A percentile compares a stretch with the other conserved stretches of the same genome.
Evolutionary conservation across 768 basidiomycete genomes (phyloP).

Genomic region (Hericium alpestre): DNA sequence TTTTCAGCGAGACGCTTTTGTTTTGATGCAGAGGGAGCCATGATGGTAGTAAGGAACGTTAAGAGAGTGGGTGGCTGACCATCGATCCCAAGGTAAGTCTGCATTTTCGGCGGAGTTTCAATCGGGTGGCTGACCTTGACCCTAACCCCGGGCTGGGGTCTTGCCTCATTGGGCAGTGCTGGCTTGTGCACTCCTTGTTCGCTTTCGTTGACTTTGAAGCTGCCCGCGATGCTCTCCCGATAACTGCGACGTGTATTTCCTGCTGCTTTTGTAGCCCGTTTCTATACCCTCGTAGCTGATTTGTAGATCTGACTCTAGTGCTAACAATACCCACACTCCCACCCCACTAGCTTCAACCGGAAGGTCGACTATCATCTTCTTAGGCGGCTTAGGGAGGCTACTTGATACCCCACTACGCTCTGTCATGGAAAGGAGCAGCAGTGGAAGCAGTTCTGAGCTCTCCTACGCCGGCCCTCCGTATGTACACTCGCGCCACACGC

Average conservation of each 20-base stretch:
- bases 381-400: too few species aligned
- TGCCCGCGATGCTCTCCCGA: not conserved
- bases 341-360: too few species aligned
- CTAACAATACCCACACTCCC: not conserved
- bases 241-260: not conserved
- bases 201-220: too few species aligned
- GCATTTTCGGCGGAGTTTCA: slow-evolving; percentile 2
- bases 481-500: not conserved
- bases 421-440: not conserved
- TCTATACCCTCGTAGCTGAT: too few species aligned
- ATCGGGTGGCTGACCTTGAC: not conserved
- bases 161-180: not conserved
- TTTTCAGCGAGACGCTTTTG: slow-evolving; percentile 95
- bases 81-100: slow-evolving; percentile 5
- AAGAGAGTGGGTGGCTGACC: not conserved
- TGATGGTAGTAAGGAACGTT: slow-evolving; percentile 17
- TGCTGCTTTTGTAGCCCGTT: not conserved
- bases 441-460: not conserved
- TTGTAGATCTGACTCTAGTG: not conserved
- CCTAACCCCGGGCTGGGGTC: slow-evolving; percentile 8
- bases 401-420: too few species aligned
- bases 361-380: too few species aligned
- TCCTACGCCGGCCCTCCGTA: not conserved
- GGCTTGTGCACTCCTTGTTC: not conserved
- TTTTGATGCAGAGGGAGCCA: slow-evolving; percentile 75